A percentile compares a stretch with the other conserved stretches of the same genome.
phyloP scores from a whole-genome alignment of 768 basidiomycete genomes.

The Tricholoma saponaceum region DNA sequence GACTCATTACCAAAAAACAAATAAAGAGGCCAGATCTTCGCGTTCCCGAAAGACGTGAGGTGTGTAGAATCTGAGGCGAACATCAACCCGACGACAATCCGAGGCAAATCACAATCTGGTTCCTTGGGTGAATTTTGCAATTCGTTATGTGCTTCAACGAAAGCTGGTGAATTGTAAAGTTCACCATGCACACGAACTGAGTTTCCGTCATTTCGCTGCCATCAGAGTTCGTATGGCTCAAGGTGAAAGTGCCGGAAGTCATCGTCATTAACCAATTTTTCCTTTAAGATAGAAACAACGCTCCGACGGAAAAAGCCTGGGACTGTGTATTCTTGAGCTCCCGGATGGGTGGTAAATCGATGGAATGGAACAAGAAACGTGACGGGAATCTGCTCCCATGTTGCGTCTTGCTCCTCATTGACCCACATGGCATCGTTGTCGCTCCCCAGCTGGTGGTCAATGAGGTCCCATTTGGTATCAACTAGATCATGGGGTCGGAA shows the following conservation, averaged over 20 bases:
- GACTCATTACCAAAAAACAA: conserved; percentile 19
- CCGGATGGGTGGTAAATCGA: conserved; percentile 9
- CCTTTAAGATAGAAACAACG: conserved; percentile 6
- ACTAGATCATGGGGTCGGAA: conserved; percentile 5
- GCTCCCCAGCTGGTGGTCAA: neutral
- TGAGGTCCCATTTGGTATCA: neutral
- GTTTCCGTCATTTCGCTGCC: conserved; percentile 6
- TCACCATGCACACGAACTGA: neutral
- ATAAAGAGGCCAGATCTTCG: conserved; percentile 20
- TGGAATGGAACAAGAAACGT: conserved; percentile 1
- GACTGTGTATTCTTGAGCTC: neutral
- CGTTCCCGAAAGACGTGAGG: conserved; percentile 23
- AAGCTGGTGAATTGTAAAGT: conserved; percentile 11
- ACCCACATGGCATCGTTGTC: neutral
- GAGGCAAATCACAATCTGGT: conserved; percentile 9
- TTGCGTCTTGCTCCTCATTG: neutral
- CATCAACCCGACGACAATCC: conserved; percentile 16
- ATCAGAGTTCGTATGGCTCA: conserved; percentile 2
- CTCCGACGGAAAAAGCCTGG: conserved; percentile 16
- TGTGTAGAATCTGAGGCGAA: conserved; percentile 26
- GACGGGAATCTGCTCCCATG: neutral
- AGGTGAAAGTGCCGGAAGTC: neutral
- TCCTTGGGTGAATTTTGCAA: conserved; percentile 3
- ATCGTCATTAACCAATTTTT: neutral
- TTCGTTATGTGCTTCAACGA: conserved; percentile 4